Evolutionary conservation across 805 yeast genomes (phyloP), one percentile per base, ranked within the genome.

Genomic region (Cyberlindnera mycetangii): DNA sequence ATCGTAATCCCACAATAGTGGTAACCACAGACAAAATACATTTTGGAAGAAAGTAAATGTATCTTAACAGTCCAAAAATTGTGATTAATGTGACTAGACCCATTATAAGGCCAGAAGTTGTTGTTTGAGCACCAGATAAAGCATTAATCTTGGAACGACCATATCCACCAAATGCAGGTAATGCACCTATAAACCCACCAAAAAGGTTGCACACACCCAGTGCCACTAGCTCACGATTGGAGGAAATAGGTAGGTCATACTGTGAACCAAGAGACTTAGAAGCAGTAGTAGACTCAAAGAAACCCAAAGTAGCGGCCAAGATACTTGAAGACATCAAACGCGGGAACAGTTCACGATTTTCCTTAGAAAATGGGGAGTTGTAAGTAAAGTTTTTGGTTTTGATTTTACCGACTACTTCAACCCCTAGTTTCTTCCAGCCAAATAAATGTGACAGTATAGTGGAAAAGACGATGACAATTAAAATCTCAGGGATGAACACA

Each of bases 151-250:
- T 89, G 15, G 96, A 85, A 56, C 98, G 75, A 2, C 97, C 98
- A 59, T 90, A 92, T 0, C 98, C 98, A 9, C 98, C 99, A 71
- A 90, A 90, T 0, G 95, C 79, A 0, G 99, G 97, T 14, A 92
- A 68, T 0, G 89, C 85, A 25, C 76, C 68, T 43, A 75, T 65
- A 25, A 69, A 45, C 2, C 78, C 79, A 34, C 87, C 85, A 43
- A 79, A 61, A 9, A 61, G 44, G 54, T 90, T 92, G 44, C 85
- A 79, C 12, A 76, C 65, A 1, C 99, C 98, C 24, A 92, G 69
- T 0, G 97, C 97, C 5, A 93, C 90, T 33, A 92, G 68, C 61
- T 92, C 99, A 48, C 97, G 76, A 62, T 93, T 90, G 15, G 95
- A 79, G 0, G 96, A 86, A 10, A 89, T 77, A 0, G 88, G 83